phyloP scores from a whole-genome alignment of 495 filamentous ascomycete species.

The Penicillium tannophilum region DNA sequence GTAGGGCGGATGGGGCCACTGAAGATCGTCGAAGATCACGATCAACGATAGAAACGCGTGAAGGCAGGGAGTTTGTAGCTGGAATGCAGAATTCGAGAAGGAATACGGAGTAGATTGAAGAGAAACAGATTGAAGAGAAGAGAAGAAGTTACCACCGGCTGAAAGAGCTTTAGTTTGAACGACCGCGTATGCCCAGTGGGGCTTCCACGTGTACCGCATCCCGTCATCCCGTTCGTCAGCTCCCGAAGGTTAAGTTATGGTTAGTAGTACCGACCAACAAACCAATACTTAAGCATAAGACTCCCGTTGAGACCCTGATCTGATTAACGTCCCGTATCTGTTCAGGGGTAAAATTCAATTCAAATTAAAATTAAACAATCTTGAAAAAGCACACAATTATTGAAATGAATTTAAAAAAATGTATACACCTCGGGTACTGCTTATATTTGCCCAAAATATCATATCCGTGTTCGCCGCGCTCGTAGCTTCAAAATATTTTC shows the following conservation, averaged over 20 bases:
- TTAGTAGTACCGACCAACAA: not conserved
- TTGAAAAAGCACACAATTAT: no score
- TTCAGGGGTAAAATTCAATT: no score
- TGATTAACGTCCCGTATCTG: no score
- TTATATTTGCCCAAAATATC: not conserved
- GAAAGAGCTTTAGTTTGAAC: not conserved
- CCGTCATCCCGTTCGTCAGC: not conserved
- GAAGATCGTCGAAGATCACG: not conserved
- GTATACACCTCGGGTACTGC: no score
- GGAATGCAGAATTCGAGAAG: no score
- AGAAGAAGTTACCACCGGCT: not conserved
- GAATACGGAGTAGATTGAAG: not conserved
- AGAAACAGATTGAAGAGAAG: not conserved
- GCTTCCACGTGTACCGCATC: constrained; percentile 3
- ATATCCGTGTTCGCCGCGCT: not conserved
- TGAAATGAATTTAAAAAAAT: no score
- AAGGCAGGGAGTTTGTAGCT: no score
- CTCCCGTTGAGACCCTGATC: not conserved
- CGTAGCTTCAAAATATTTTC: not conserved
- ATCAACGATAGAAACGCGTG: not conserved
- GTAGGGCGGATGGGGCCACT: not conserved
- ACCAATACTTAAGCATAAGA: not conserved
- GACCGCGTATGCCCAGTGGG: constrained; percentile 4
- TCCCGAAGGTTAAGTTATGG: not conserved
- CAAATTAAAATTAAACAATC: no score